Percentiles rank a stretch among this genome's conserved stretches.
These are phyloP conservation scores for Barbarea vulgaris DNA, from an alignment of 345 rosid species.

Conservation along the genomic window DNA sequence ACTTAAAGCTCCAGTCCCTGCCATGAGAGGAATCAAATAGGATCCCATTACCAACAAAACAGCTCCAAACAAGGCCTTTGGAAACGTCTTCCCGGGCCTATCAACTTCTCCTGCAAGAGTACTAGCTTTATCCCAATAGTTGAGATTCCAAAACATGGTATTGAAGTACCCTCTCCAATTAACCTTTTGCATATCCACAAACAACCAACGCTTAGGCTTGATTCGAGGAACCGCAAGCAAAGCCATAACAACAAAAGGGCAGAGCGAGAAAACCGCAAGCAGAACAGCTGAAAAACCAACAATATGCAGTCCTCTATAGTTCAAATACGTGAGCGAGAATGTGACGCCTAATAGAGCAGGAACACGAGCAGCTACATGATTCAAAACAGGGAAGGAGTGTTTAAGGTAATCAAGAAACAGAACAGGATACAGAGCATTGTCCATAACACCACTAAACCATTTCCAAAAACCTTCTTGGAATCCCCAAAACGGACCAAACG, in stretches of 20 bases:
- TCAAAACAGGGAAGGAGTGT: slow-evolving; percentile 73
- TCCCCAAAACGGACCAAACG: slow-evolving; percentile 95
- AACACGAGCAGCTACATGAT: slow-evolving; percentile 60
- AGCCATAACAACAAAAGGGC: slow-evolving; percentile 74
- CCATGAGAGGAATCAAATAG: slow-evolving; percentile 79
- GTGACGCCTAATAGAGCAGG: slow-evolving; percentile 80
- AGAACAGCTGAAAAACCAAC: slow-evolving; percentile 82
- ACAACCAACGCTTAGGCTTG: slow-evolving; percentile 71
- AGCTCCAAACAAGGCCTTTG: slow-evolving; percentile 81
- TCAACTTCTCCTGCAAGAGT: slow-evolving; percentile 93
- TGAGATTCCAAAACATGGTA: slow-evolving; percentile 94
- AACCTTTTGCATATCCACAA: slow-evolving; percentile 60
- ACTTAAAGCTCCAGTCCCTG: slow-evolving; percentile 73
- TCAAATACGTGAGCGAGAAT: slow-evolving; percentile 74
- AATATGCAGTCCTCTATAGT: slow-evolving; percentile 82
- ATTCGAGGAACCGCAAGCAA: slow-evolving; percentile 68
- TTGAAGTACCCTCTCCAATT: slow-evolving; percentile 93
- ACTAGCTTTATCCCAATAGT: slow-evolving; percentile 97
- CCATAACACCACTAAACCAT: slow-evolving; percentile 98
- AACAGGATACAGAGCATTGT: slow-evolving; percentile 90
- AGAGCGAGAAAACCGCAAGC: slow-evolving; percentile 71
- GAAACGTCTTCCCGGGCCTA: slow-evolving; percentile 78
- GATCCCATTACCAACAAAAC: slow-evolving; percentile 75
- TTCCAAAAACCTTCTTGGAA: slow-evolving; percentile 97
- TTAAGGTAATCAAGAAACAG: slow-evolving; percentile 89